phyloP scores from a whole-genome alignment of 495 filamentous ascomycete genomes.

The Penicillium cinerascens region DNA sequence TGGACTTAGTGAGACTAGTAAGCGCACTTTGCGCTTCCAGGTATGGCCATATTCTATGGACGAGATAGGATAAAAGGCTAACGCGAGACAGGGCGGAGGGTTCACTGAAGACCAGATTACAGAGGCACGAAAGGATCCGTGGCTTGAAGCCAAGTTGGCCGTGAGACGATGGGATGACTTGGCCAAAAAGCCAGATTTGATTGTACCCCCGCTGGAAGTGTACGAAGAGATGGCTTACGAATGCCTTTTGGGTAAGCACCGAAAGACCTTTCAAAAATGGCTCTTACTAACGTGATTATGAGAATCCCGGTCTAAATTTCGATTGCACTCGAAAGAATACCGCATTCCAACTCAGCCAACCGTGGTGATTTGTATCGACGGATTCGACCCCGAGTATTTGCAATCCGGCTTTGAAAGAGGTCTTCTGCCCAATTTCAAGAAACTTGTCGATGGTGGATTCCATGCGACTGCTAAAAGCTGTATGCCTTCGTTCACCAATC shows the following conservation, averaged over 20 bases:
- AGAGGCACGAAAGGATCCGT: constrained; percentile 27
- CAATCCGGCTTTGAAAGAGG: constrained; percentile 22
- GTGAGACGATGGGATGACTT: constrained; percentile 39
- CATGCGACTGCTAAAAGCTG: constrained; percentile 28
- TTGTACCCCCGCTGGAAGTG: constrained; percentile 19
- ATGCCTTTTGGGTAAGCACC: constrained; percentile 18
- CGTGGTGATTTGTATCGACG: constrained; percentile 36
- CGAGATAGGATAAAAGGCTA: not conserved
- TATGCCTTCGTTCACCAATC: constrained; percentile 38
- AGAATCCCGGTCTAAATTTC: constrained; percentile 19
- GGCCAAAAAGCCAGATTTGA: constrained; percentile 30
- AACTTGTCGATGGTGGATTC: constrained; percentile 27
- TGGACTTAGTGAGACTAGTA: constrained; percentile 36
- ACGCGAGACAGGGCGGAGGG: constrained; percentile 23
- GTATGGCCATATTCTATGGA: constrained; percentile 5
- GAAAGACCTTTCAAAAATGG: too few relatives aligned
- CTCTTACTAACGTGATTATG: not conserved
- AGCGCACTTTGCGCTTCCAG: constrained; percentile 35
- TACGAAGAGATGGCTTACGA: constrained; percentile 21
- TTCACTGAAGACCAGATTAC: constrained; percentile 28
- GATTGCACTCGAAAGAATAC: constrained; percentile 20
- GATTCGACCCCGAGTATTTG: constrained; percentile 36
- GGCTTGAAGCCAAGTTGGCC: constrained; percentile 31
- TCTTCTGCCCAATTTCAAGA: constrained; percentile 26
- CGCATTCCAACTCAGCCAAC: constrained; percentile 21